Base-by-base conservation (phyloP, 1,284 basidiomycete species). In the Cystobasidium pallidum region DNA sequence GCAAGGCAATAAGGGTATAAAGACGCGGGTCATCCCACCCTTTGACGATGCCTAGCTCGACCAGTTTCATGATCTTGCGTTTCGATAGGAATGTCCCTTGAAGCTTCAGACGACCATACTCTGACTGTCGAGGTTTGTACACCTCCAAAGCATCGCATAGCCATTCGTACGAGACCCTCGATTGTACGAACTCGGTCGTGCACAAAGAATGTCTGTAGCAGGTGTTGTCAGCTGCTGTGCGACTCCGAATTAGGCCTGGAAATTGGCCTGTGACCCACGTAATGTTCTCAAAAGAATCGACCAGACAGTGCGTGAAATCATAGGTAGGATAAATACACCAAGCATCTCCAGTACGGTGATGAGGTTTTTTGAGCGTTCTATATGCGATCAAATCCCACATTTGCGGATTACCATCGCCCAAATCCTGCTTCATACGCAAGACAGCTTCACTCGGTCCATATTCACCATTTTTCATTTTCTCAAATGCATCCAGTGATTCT, bases 351-450 rank as follows among this genome's bases (percentile, higher is more conserved):
- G 96, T 99, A 34, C 96, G 88, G 81, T 99, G 95, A 82, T 99
- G 96, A 47, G 91, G 87, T 6, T 92, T 88, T 66, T 91, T 86
- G 73, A 99, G 86, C 52, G 98, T 92, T 41, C 96, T 89, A 81
- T 99, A 99, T 19, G 95, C 95, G 58, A 97, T 92, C 71, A 97
- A 82, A 82, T 99, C 96, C 96, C 96, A 99, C 95, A 99, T 98
- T 83, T 95, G 94, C 28, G 96, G 95, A 82, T 99, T 99, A 13
- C 91, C 91, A 74, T 92, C 91, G 65, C 88, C 85, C 45, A 99
- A 83, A 80, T 99, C 92, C 84, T 95, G 92, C 84, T 99, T 99
- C 96, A 99, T 99, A 57, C 96, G 88, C 64, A 99, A 83, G 76
- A 91, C 92, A 21, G 91, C 94, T 81, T 94, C 88, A 77, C 94